Percentiles rank a stretch among this genome's conserved stretches.
Conservation (phyloP, 2,329 filamentous ascomycete genomes). For the Tolypocladium album region DNA sequence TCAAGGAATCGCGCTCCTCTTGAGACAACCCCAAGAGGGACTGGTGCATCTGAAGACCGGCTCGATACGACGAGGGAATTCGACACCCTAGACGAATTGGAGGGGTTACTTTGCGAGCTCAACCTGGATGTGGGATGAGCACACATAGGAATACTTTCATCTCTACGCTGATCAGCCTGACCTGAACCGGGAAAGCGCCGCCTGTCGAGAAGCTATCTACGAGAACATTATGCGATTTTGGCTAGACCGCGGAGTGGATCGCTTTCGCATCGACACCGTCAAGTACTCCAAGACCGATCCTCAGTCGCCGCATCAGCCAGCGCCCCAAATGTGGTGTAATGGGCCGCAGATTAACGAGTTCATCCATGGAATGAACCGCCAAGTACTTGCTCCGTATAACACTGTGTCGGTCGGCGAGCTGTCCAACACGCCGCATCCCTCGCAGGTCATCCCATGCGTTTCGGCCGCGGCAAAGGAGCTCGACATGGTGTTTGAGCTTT, state of each 20-base stretch:
- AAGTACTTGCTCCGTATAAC: slow-evolving; percentile 41
- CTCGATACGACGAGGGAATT: slow-evolving; percentile 41
- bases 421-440: slow-evolving; percentile 40
- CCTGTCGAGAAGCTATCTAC: slow-evolving; percentile 57
- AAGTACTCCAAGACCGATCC: slow-evolving; percentile 50
- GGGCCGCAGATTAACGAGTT: slow-evolving; percentile 55
- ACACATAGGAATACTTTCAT: slow-evolving; percentile 40
- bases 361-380: slow-evolving; percentile 44
- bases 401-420: slow-evolving; percentile 55
- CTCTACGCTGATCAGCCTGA: slow-evolving; percentile 67
- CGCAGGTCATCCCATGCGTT: slow-evolving; percentile 44
- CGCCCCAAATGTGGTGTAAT: slow-evolving; percentile 42
- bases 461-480: slow-evolving; percentile 40
- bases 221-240: slow-evolving; percentile 59
- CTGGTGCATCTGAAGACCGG: slow-evolving; percentile 56
- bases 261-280: slow-evolving; percentile 58
- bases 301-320: slow-evolving; percentile 27
- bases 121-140: slow-evolving; percentile 44
- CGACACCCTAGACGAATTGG: slow-evolving; percentile 51
- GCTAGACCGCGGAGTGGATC: slow-evolving; percentile 56
- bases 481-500: slow-evolving; percentile 52
- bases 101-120: slow-evolving; percentile 31
- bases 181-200: slow-evolving; percentile 63
- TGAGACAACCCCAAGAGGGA: slow-evolving; percentile 42
- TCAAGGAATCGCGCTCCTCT: slow-evolving; percentile 40